A percentile compares a stretch with the other conserved stretches of the same genome.
Conservation (phyloP, 805 yeast species). For the Candida bentonensis region DNA sequence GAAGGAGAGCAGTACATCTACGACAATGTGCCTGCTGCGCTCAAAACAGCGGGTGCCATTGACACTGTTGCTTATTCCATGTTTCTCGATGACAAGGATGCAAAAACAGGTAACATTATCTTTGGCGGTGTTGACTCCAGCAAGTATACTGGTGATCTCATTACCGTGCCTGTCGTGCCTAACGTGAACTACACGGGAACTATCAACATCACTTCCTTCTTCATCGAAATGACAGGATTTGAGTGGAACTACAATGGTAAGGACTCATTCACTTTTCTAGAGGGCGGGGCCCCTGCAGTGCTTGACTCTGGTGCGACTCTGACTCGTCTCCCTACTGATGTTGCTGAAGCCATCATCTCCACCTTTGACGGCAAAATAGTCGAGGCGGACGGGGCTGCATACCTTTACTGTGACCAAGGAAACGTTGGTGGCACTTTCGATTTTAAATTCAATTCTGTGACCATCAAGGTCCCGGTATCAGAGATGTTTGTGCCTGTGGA, state of each 20-base stretch:
- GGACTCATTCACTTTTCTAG: neutral
- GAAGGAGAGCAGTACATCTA: neutral
- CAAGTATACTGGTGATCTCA: conserved; percentile 30
- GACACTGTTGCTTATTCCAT: conserved; percentile 44
- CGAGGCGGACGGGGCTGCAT: conserved; percentile 23
- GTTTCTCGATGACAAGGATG: conserved; percentile 31
- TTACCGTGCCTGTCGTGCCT: conserved; percentile 22
- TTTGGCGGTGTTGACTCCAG: conserved; percentile 40
- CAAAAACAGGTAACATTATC: conserved; percentile 15
- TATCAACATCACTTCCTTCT: conserved; percentile 17
- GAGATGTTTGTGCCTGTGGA: conserved; percentile 12
- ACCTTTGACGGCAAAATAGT: conserved; percentile 29
- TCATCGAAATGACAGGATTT: neutral
- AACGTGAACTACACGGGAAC: neutral
- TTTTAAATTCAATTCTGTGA: conserved; percentile 38
- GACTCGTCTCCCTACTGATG: conserved; percentile 26
- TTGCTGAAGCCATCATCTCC: conserved; percentile 18
- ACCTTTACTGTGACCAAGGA: conserved; percentile 23
- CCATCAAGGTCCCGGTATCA: conserved; percentile 31
- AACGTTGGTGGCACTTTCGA: conserved; percentile 18
- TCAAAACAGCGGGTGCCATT: conserved; percentile 31
- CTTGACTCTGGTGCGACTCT: conserved; percentile 41
- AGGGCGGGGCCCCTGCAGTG: conserved; percentile 3
- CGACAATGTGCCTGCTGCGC: conserved; percentile 1
- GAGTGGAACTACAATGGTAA: neutral